A percentile compares a stretch with the other conserved stretches of the same genome.
These are phyloP conservation scores for Phytophthora hibernalis DNA, from an alignment of 352 stramenopile genomes.

Conservation along the genomic window DNA sequence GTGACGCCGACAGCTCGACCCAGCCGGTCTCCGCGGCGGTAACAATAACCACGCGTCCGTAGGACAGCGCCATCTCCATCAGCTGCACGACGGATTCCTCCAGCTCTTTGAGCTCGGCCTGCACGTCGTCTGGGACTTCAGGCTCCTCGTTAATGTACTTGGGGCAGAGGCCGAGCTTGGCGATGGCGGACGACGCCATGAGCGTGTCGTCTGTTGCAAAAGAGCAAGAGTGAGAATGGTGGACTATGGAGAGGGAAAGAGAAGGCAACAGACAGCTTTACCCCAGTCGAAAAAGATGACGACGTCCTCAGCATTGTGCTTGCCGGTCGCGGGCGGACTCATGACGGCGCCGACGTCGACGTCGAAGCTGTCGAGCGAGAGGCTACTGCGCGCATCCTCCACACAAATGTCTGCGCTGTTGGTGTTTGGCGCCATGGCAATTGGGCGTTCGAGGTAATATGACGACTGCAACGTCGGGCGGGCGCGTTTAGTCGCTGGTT, in stretches of 20 bases:
- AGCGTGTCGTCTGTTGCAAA: conserved; percentile 73
- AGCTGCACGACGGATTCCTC: conserved; percentile 81
- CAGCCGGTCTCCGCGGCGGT: conserved; percentile 91
- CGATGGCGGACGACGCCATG: conserved; percentile 83
- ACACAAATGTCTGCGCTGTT: conserved; percentile 68
- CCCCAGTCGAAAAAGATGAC: conserved; percentile 91
- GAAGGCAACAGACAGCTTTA: conserved; percentile 38
- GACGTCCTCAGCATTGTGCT: conserved; percentile 60
- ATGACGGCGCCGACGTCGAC: conserved; percentile 50
- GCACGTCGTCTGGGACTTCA: conserved; percentile 74
- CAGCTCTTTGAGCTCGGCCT: conserved; percentile 74
- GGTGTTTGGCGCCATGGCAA: conserved; percentile 70
- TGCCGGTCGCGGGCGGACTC: conserved; percentile 34
- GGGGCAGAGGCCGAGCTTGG: conserved; percentile 78
- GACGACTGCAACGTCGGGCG: conserved; percentile 18
- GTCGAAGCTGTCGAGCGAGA: conserved; percentile 66
- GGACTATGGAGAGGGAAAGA: conserved; percentile 1
- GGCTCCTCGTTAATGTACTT: conserved; percentile 90
- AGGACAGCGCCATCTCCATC: conserved; percentile 72
- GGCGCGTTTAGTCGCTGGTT: conserved; percentile 14
- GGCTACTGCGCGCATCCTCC: conserved; percentile 59
- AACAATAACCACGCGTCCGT: conserved; percentile 88
- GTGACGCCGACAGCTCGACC: conserved; percentile 87
- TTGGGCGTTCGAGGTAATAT: conserved; percentile 5
- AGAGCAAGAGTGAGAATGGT: background rate